A percentile compares a stretch with the other conserved stretches of the same genome.
phyloP scores from a whole-genome alignment of 2,329 filamentous ascomycete species.

The Fusarium protoensiforme region DNA sequence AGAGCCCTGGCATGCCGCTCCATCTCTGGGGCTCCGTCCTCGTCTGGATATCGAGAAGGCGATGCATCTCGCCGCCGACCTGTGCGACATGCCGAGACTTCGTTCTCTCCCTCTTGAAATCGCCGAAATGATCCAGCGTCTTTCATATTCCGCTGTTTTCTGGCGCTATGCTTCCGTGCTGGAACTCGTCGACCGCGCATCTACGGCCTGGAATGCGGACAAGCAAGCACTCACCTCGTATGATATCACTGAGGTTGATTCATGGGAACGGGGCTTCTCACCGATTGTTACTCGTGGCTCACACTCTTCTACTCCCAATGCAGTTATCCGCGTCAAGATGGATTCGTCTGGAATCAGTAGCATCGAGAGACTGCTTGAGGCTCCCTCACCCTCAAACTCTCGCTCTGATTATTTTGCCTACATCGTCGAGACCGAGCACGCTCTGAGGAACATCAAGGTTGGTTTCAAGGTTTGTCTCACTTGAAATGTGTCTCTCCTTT shows the following conservation, averaged over 20 bases:
- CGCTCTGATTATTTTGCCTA: neutral
- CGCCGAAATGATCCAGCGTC: neutral
- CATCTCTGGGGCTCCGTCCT: neutral
- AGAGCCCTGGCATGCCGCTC: neutral
- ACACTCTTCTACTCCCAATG: neutral
- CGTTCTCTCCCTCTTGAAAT: neutral
- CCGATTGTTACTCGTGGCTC: neutral
- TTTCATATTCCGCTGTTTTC: neutral
- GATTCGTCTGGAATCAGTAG: neutral
- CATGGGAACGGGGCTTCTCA: neutral
- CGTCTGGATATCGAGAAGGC: neutral
- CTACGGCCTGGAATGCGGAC: neutral
- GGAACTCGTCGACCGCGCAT: neutral
- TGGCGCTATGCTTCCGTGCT: neutral
- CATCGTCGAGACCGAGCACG: neutral
- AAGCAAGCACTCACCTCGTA: neutral
- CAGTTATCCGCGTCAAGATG: neutral
- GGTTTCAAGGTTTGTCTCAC: neutral
- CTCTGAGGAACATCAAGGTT: neutral
- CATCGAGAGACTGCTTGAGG: neutral
- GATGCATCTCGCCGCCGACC: neutral
- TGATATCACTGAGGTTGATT: neutral
- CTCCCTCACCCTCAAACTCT: neutral
- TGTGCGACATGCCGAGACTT: neutral
- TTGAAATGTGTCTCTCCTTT: neutral